Conservation (phyloP, 1,284 basidiomycete genomes). For the Dichomitus squalens region DNA sequence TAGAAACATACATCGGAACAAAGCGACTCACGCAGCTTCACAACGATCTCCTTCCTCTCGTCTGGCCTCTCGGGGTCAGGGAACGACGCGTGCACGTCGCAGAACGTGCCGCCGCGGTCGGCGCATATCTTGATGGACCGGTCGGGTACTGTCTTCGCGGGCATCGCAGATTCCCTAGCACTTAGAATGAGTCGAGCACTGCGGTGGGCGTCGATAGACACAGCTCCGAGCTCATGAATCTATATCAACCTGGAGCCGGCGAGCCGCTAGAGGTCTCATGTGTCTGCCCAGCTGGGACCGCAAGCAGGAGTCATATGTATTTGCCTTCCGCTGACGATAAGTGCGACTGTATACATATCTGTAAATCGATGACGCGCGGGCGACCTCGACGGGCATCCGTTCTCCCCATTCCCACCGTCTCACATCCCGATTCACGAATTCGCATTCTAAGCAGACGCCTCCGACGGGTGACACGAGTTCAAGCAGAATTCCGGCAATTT, state of each 20-base stretch:
- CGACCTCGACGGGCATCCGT: not conserved
- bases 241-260: not conserved
- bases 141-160: constrained; percentile 47
- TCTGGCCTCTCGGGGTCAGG: constrained; percentile 63
- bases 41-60: constrained; percentile 72
- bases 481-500: constrained; percentile 21
- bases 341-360: not conserved
- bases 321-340: not conserved
- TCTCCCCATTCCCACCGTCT: not conserved
- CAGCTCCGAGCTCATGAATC: not conserved
- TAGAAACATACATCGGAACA: too few relatives aligned
- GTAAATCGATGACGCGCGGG: not conserved
- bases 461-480: not conserved
- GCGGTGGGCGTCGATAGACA: not conserved
- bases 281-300: not conserved
- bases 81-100: constrained; percentile 82
- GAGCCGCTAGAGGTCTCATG: not conserved
- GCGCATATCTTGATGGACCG: constrained; percentile 60
- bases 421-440: not conserved
- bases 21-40: constrained; percentile 70
- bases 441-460: not conserved
- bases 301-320: too few relatives aligned
- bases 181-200: too few relatives aligned
- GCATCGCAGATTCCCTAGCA: too few relatives aligned
- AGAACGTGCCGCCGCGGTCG: constrained; percentile 77